These are phyloP conservation scores for Ceratobasidium sp. DNA, from an alignment of 1,284 basidiomycete genomes.

Conservation along the genomic window DNA sequence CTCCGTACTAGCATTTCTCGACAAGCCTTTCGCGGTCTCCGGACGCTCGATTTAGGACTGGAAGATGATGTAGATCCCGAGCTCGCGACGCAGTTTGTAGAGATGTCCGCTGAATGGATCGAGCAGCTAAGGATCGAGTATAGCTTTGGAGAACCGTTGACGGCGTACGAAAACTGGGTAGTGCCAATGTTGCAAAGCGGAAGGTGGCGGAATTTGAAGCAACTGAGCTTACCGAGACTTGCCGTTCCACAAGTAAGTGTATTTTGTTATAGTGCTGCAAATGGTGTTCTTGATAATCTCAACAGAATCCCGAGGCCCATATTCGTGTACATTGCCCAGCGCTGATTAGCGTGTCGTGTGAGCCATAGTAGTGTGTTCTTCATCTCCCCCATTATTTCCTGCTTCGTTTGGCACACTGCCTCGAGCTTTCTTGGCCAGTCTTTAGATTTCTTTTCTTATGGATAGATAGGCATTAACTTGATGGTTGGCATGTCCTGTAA, in stretches of 20 bases:
- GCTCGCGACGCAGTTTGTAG: constrained; percentile 10
- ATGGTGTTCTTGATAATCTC: too few relatives aligned
- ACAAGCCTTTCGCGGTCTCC: constrained; percentile 10
- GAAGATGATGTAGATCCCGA: neutral
- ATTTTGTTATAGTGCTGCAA: neutral
- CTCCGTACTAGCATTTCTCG: neutral
- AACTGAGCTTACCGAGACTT: neutral
- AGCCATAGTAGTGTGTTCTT: neutral
- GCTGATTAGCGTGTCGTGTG: neutral
- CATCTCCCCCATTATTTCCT: too few relatives aligned
- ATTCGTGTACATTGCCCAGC: neutral
- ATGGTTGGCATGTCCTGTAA: too few relatives aligned
- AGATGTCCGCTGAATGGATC: constrained; percentile 5
- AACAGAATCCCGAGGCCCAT: neutral
- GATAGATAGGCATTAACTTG: too few relatives aligned
- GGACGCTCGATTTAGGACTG: constrained; percentile 9
- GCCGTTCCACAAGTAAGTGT: constrained; percentile 1
- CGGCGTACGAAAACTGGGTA: constrained; percentile 8
- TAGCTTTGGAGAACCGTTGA: constrained; percentile 12
- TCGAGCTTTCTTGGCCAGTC: too few relatives aligned
- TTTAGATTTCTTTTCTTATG: too few relatives aligned
- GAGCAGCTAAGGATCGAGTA: constrained; percentile 18
- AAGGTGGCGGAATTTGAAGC: constrained; percentile 7
- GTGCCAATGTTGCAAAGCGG: constrained; percentile 17
- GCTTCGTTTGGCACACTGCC: too few relatives aligned